These are phyloP conservation scores for Hansenula sp. DNA, from an alignment of 1,139 yeast species.

Conservation along the genomic window DNA sequence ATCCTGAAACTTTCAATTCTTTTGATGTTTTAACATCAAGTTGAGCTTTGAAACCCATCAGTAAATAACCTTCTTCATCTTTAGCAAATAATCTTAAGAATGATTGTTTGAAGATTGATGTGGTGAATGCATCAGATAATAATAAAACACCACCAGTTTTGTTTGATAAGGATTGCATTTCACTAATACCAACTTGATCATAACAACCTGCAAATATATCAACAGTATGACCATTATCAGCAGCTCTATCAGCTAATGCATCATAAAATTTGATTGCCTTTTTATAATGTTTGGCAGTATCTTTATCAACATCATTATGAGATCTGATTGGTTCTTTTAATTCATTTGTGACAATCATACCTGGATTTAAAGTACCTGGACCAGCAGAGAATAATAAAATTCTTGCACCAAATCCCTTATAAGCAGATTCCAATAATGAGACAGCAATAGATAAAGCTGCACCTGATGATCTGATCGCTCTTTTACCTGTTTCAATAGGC, in stretches of 20 bases:
- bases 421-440: constrained; percentile 78
- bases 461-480: constrained; percentile 92
- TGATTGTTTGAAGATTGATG: constrained; percentile 93
- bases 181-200: constrained; percentile 96
- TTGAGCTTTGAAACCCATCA: constrained; percentile 84
- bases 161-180: constrained; percentile 87
- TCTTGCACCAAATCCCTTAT: constrained; percentile 86
- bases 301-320: constrained; percentile 91
- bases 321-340: constrained; percentile 95
- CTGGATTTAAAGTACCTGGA: constrained; percentile 94
- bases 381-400: constrained; percentile 91
- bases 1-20: constrained; percentile 86
- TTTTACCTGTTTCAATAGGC: constrained; percentile 83
- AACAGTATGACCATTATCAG: constrained; percentile 79
- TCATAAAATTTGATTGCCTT: constrained; percentile 88
- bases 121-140: constrained; percentile 91
- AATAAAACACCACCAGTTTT: constrained; percentile 92
- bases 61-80: constrained; percentile 79
- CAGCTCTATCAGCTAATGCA: constrained; percentile 65
- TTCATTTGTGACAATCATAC: constrained; percentile 87
- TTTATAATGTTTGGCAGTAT: constrained; percentile 86
- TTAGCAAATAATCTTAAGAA: constrained; percentile 81
- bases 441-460: constrained; percentile 87
- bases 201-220: constrained; percentile 97
- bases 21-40: constrained; percentile 85